A percentile compares a stretch with the other conserved stretches of the same genome.
Evolutionary conservation across 768 basidiomycete genomes (phyloP).

Genomic region (Hygrocybe coccinea): DNA sequence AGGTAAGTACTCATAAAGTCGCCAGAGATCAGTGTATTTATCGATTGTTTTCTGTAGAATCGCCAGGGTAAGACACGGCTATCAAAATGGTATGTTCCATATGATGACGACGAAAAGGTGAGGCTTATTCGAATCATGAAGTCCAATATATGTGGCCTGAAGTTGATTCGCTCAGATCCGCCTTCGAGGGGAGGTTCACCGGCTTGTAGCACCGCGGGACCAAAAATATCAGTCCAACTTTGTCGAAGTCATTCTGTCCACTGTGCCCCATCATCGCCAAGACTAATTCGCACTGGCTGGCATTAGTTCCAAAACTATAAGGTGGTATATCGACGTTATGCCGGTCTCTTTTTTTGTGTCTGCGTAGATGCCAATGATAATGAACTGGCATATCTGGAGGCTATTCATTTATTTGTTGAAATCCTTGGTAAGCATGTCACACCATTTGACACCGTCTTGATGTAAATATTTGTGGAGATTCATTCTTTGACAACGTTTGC

Average conservation of each 20-base stretch:
- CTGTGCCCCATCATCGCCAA: slow-evolving; percentile 1
- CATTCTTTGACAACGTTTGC: slow-evolving; percentile 99
- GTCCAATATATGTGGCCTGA: not conserved
- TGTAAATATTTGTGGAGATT: slow-evolving; percentile 48
- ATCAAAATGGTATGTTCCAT: slow-evolving; percentile 98
- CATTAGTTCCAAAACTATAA: slow-evolving; percentile 94
- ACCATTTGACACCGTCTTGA: slow-evolving; percentile 1
- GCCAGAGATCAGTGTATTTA: not conserved
- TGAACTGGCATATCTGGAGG: slow-evolving; percentile 94
- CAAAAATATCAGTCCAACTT: slow-evolving; percentile 99
- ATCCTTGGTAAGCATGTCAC: slow-evolving; percentile 66
- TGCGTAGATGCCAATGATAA: slow-evolving; percentile 99
- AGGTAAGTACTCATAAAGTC: slow-evolving; percentile 46
- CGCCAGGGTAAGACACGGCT: slow-evolving; percentile 96
- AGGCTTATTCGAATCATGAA: slow-evolving; percentile 1
- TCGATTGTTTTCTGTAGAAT: slow-evolving; percentile 52
- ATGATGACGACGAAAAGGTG: slow-evolving; percentile 98
- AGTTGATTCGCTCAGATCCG: slow-evolving; percentile 57
- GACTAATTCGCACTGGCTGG: slow-evolving; percentile 4
- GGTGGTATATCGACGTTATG: slow-evolving; percentile 93
- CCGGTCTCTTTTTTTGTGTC: slow-evolving; percentile 95
- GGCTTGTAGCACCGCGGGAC: slow-evolving; percentile 91
- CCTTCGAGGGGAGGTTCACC: slow-evolving; percentile 92
- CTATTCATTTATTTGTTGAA: slow-evolving; percentile 97
- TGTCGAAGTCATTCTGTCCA: slow-evolving; percentile 69